Evolutionary conservation across 2,329 filamentous ascomycete genomes (phyloP).

Genomic region (Grosmannia huntii): DNA sequence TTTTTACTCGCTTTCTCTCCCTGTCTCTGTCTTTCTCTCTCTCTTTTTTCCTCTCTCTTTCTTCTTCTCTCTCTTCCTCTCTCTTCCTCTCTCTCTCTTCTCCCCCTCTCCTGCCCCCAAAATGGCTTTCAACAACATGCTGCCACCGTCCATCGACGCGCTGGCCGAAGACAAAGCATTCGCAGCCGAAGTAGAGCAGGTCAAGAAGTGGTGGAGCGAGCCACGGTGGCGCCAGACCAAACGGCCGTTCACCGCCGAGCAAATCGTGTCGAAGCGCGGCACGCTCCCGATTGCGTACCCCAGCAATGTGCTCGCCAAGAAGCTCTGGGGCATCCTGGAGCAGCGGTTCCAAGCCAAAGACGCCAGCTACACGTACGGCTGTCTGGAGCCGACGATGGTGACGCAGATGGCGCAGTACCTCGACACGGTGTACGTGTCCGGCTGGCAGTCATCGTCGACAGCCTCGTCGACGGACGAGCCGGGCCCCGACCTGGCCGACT

Average conservation of each 20-base stretch:
- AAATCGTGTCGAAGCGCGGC: conserved; percentile 91
- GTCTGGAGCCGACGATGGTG: conserved; percentile 94
- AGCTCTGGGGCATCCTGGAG: conserved; percentile 87
- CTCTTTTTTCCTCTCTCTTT: too few relatives aligned
- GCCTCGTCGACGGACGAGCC: conserved; percentile 92
- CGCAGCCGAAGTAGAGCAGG: conserved; percentile 68
- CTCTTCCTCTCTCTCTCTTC: not conserved
- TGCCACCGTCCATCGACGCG: conserved; percentile 41
- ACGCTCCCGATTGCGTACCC: conserved; percentile 85
- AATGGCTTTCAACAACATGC: conserved; percentile 53
- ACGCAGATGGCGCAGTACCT: conserved; percentile 99
- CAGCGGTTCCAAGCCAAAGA: conserved; percentile 64
- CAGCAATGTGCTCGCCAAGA: conserved; percentile 80
- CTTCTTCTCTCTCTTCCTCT: not conserved
- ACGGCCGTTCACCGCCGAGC: conserved; percentile 86
- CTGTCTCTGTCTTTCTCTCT: too few relatives aligned
- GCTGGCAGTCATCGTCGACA: conserved; percentile 96
- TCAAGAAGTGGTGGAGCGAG: conserved; percentile 91
- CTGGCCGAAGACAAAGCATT: conserved; percentile 53
- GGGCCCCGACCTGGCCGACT: conserved; percentile 94
- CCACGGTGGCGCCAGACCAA: conserved; percentile 88
- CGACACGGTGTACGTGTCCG: conserved; percentile 96
- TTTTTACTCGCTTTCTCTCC: too few relatives aligned
- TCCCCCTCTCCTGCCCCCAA: conserved; percentile 14
- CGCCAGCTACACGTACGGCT: conserved; percentile 91